These are phyloP conservation scores for Coemansia sp. DNA, from an alignment of 192 early-diverging fungal species.

Conservation along the genomic window DNA sequence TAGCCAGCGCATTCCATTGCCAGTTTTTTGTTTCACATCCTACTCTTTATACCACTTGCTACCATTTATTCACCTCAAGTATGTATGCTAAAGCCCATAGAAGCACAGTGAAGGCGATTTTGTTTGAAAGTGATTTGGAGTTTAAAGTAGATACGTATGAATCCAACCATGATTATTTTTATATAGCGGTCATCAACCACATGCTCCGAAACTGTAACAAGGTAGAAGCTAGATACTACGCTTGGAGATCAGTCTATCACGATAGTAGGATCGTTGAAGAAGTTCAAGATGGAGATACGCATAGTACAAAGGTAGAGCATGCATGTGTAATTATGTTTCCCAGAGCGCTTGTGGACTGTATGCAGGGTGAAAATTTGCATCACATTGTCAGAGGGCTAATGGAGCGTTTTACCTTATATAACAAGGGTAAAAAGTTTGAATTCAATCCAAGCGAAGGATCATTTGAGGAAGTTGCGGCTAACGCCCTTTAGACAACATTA, in stretches of 20 bases:
- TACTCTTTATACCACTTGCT: background rate
- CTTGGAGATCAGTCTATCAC: background rate
- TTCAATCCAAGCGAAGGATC: background rate
- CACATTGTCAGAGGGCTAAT: background rate
- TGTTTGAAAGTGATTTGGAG: background rate
- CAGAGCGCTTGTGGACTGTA: background rate
- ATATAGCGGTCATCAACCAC: background rate
- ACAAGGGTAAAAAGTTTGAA: background rate
- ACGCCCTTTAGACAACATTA: background rate
- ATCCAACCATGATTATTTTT: background rate
- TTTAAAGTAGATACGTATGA: background rate
- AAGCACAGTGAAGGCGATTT: background rate
- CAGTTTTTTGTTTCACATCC: background rate
- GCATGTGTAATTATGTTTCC: background rate
- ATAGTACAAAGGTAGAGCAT: background rate
- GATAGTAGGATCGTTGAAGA: background rate
- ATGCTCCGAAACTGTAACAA: background rate
- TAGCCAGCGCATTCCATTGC: background rate
- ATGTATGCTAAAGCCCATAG: background rate
- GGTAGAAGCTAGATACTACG: background rate
- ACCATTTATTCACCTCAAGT: background rate
- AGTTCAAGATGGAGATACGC: background rate
- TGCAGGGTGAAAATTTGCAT: background rate
- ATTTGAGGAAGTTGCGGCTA: background rate
- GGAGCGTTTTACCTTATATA: background rate